These are phyloP conservation scores for Phytophthora macrochlamydospora DNA, from an alignment of 352 stramenopile genomes.

Conservation along the genomic window DNA sequence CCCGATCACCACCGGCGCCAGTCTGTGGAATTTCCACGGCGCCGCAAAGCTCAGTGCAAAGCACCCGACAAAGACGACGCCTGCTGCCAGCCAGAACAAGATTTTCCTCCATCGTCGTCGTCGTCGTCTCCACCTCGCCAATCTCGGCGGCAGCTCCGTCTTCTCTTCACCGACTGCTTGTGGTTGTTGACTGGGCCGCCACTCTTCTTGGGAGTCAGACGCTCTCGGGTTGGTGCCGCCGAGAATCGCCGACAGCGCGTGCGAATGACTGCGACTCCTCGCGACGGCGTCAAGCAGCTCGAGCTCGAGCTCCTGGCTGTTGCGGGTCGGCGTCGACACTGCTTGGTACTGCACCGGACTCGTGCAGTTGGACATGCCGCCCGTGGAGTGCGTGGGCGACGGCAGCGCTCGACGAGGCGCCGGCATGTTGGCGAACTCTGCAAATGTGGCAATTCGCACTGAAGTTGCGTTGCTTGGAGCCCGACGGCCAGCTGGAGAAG, in stretches of 20 bases:
- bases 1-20: constrained; percentile 56
- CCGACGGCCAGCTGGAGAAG: constrained; percentile 7
- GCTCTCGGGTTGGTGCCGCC: constrained; percentile 4
- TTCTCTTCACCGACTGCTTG: constrained; percentile 15
- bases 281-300: constrained; percentile 5
- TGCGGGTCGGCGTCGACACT: constrained; percentile 31
- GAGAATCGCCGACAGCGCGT: constrained; percentile 49
- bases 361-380: background rate
- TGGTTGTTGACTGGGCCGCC: background rate
- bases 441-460: constrained; percentile 4
- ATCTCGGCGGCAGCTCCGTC: constrained; percentile 32
- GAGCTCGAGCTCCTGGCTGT: constrained; percentile 14
- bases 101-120: constrained; percentile 22
- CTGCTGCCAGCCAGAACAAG: constrained; percentile 37
- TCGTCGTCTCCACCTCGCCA: constrained; percentile 35
- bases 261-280: constrained; percentile 44
- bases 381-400: constrained; percentile 15
- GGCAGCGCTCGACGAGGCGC: constrained; percentile 27
- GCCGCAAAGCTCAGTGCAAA: constrained; percentile 56
- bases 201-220: background rate
- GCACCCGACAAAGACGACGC: constrained; percentile 38
- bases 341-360: constrained; percentile 46
- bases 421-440: constrained; percentile 10
- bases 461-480: background rate
- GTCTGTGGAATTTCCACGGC: constrained; percentile 34